Evolutionary conservation across 2,329 filamentous ascomycete genomes (phyloP).

Genomic region (Emmonsiellopsis sp.): DNA sequence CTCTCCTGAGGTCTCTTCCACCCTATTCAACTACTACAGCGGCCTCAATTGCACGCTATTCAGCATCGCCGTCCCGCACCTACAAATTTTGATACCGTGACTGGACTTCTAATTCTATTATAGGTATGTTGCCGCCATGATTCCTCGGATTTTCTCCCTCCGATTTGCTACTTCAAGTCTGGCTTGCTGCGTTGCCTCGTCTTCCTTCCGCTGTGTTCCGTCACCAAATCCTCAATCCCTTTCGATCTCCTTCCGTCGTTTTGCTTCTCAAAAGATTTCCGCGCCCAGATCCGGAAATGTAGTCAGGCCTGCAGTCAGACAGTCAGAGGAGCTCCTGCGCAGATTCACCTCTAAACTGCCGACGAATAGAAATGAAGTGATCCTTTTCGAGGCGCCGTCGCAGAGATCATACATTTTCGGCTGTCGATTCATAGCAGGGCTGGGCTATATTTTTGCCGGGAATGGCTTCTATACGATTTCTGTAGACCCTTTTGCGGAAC

Average conservation of each 20-base stretch:
- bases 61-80: neutral
- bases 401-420: slow-evolving; percentile 54
- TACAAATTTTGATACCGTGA: neutral
- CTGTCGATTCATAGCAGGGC: slow-evolving; percentile 47
- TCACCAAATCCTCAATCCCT: neutral
- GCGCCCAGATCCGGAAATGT: too few species aligned
- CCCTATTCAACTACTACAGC: too few species aligned
- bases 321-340: slow-evolving; percentile 4
- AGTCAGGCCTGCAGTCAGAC: neutral
- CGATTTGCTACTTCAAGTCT: neutral
- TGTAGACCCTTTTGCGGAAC: slow-evolving; percentile 40
- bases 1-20: too few species aligned
- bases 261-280: neutral
- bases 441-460: slow-evolving; percentile 44
- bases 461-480: slow-evolving; percentile 44
- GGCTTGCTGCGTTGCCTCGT: neutral
- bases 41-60: too few species aligned
- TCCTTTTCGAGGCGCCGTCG: slow-evolving; percentile 56
- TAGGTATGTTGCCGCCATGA: neutral
- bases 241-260: neutral
- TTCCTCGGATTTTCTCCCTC: neutral
- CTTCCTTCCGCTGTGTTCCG: neutral
- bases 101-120: neutral
- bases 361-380: slow-evolving; percentile 44
- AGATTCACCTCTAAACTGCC: slow-evolving; percentile 35